Conservation (phyloP, 2,329 filamentous ascomycete species). For the Stemphylium vesicarium region DNA sequence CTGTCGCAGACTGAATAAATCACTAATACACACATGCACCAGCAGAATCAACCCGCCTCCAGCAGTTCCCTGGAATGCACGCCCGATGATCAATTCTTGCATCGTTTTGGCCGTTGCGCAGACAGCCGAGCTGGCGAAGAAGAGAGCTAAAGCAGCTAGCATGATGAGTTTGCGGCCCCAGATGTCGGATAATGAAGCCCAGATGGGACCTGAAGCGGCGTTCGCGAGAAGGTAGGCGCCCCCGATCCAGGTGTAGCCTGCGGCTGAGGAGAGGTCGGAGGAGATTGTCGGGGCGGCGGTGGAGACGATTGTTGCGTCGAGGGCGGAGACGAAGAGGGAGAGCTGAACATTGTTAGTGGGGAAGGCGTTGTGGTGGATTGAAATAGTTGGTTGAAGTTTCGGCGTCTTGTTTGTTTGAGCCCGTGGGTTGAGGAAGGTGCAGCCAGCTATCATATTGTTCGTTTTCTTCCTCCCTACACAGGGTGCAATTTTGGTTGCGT, state of each 20-base stretch:
- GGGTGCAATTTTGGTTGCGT: too few species aligned
- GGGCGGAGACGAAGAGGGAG: constrained; percentile 50
- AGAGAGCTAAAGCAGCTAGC: constrained; percentile 59
- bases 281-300: constrained; percentile 72
- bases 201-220: constrained; percentile 71
- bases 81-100: constrained; percentile 65
- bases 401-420: not conserved
- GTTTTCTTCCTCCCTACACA: not conserved
- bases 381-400: too few species aligned
- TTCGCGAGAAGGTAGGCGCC: constrained; percentile 74
- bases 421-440: too few species aligned
- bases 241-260: constrained; percentile 80
- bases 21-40: constrained; percentile 68
- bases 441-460: not conserved
- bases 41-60: constrained; percentile 67
- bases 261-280: constrained; percentile 66
- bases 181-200: constrained; percentile 68
- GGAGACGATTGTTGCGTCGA: constrained; percentile 65
- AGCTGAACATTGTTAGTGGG: constrained; percentile 29
- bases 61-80: constrained; percentile 68
- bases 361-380: not conserved
- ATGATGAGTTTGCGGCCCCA: constrained; percentile 64
- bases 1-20: constrained; percentile 65
- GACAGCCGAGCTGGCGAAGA: constrained; percentile 67
- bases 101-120: constrained; percentile 64